These are phyloP conservation scores for Ajuga reptans DNA, from an alignment of 305 asterid species.

Conservation along the genomic window DNA sequence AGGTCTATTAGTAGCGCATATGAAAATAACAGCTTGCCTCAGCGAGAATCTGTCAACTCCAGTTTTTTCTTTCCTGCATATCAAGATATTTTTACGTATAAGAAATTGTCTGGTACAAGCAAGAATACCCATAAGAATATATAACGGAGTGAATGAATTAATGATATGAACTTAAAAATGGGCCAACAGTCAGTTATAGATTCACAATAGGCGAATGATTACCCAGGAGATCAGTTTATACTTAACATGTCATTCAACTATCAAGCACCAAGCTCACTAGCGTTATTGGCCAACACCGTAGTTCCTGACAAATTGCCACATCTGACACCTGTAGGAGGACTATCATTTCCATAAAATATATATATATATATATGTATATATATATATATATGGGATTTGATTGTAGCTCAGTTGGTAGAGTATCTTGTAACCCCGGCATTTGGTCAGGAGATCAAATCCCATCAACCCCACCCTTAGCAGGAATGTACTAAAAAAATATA, in stretches of 20 bases:
- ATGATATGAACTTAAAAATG: not conserved
- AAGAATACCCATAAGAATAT: slow-evolving; percentile 2
- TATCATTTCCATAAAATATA: not conserved
- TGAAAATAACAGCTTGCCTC: slow-evolving; percentile 82
- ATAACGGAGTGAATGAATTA: not conserved
- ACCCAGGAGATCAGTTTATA: not conserved
- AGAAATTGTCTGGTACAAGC: not conserved
- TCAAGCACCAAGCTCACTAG: not conserved
- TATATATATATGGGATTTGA: no score
- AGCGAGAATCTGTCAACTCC: slow-evolving; percentile 91
- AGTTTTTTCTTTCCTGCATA: slow-evolving; percentile 70
- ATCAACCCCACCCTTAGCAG: no score
- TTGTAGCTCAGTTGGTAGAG: no score
- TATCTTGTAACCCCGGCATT: no score
- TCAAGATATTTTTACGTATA: slow-evolving; percentile 11
- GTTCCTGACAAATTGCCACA: not conserved
- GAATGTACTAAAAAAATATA: no score
- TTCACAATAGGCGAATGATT: slow-evolving; percentile 9
- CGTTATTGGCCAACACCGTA: not conserved
- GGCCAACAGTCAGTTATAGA: not conserved
- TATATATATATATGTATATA: no score
- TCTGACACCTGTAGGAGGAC: not conserved
- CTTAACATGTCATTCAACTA: not conserved
- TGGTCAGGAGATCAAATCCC: no score
- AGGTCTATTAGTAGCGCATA: slow-evolving; percentile 98